A percentile compares a stretch with the other conserved stretches of the same genome.
Evolutionary conservation across 345 rosid species (phyloP).

Genomic region (Xanthoceras sorbifolium): DNA sequence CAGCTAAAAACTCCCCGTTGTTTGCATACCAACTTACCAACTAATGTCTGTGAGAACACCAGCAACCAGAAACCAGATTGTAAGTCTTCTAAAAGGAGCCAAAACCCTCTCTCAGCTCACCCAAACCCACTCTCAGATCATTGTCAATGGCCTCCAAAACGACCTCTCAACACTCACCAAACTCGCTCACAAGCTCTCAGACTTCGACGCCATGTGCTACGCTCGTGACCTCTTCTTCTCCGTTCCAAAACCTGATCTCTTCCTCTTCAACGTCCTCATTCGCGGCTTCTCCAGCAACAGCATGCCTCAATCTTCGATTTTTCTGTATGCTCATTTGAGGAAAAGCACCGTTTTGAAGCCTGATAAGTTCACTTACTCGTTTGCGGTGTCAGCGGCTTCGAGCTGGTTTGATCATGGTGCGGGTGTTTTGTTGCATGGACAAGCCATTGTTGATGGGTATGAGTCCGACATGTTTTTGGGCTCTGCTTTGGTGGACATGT

Average conservation of each 20-base stretch:
- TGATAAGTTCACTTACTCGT: conserved; percentile 59
- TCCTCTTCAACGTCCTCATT: conserved; percentile 74
- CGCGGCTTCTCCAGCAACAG: conserved; percentile 51
- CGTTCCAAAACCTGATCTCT: conserved; percentile 60
- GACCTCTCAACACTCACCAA: conserved; percentile 63
- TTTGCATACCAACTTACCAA: conserved; percentile 25
- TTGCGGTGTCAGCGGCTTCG: conserved; percentile 56
- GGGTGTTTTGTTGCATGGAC: conserved; percentile 54
- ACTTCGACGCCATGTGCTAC: conserved; percentile 50
- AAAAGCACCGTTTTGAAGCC: conserved; percentile 47
- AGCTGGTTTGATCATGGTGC: conserved; percentile 33
- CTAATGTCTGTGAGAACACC: conserved; percentile 8
- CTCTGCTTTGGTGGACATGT: conserved; percentile 57
- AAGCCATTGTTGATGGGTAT: conserved; percentile 54
- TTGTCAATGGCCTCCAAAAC: conserved; percentile 45
- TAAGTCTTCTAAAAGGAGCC: conserved; percentile 46
- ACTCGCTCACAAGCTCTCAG: conserved; percentile 66
- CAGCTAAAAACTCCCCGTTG: background rate
- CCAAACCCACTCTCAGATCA: conserved; percentile 69
- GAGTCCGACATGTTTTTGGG: conserved; percentile 61
- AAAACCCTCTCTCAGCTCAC: conserved; percentile 52
- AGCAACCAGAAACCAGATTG: conserved; percentile 35
- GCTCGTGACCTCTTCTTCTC: conserved; percentile 59
- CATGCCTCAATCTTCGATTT: conserved; percentile 48
- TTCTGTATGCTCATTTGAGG: conserved; percentile 47